Evolutionary conservation across 2,329 filamentous ascomycete genomes (phyloP).

Genomic region (Penicillium sp.): DNA sequence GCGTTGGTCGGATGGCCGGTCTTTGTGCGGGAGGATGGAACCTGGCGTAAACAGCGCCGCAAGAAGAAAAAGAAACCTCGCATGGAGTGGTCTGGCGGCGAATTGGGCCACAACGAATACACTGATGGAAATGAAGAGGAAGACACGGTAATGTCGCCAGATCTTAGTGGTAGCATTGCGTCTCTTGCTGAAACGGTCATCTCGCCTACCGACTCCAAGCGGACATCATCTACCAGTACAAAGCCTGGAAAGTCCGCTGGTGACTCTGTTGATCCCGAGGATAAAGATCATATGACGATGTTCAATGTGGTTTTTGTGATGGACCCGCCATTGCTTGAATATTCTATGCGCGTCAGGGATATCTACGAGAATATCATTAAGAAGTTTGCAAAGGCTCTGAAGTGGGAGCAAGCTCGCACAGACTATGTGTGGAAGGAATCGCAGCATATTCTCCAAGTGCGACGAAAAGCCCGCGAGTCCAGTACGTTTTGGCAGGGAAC

Average conservation of each 20-base stretch:
- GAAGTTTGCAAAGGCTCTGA: slow-evolving; percentile 86
- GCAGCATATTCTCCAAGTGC: slow-evolving; percentile 71
- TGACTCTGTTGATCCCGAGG: slow-evolving; percentile 28
- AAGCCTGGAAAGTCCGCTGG: slow-evolving; percentile 19
- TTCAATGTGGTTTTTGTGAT: slow-evolving; percentile 95
- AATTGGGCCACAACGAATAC: slow-evolving; percentile 35
- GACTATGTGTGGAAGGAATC: slow-evolving; percentile 91
- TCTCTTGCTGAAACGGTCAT: slow-evolving; percentile 25
- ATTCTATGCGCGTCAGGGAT: slow-evolving; percentile 64
- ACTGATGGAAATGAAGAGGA: slow-evolving; percentile 33
- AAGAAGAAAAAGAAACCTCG: slow-evolving; percentile 37
- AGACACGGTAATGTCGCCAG: slow-evolving; percentile 20
- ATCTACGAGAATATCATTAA: slow-evolving; percentile 86
- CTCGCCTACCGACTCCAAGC: slow-evolving; percentile 23
- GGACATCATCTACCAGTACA: slow-evolving; percentile 19
- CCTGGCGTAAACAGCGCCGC: slow-evolving; percentile 63
- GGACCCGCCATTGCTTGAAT: slow-evolving; percentile 70
- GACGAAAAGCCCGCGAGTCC: slow-evolving; percentile 70
- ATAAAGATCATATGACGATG: slow-evolving; percentile 75
- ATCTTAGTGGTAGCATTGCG: slow-evolving; percentile 28
- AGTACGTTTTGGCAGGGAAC: slow-evolving; percentile 20
- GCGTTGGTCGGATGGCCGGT: slow-evolving; percentile 78
- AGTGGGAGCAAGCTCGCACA: slow-evolving; percentile 82
- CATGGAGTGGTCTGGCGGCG: slow-evolving; percentile 27
- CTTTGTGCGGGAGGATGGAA: slow-evolving; percentile 70